Evolutionary conservation across 805 yeast species (phyloP).

Genomic region (Kuraishia ogatae): DNA sequence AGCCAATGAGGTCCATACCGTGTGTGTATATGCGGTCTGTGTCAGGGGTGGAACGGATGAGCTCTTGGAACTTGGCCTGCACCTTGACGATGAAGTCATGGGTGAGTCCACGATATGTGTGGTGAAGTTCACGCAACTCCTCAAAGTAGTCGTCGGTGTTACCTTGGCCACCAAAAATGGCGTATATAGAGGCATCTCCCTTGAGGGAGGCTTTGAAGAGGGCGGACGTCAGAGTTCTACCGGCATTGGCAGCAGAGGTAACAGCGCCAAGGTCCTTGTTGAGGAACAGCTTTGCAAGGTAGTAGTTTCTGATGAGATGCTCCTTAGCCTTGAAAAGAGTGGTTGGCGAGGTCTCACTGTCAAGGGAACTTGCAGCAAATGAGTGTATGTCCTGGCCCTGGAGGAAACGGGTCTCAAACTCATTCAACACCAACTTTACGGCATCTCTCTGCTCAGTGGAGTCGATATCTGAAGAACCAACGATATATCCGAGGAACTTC

Average conservation of each 20-base stretch:
- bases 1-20: conserved; percentile 79
- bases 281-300: conserved; percentile 27
- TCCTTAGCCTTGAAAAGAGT: conserved; percentile 61
- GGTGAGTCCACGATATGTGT: conserved; percentile 67
- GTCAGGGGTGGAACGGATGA: conserved; percentile 64
- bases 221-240: conserved; percentile 19
- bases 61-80: conserved; percentile 56
- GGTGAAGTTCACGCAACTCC: conserved; percentile 82
- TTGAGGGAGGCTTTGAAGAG: conserved; percentile 56
- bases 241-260: conserved; percentile 14
- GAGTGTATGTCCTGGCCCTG: conserved; percentile 79
- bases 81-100: conserved; percentile 62
- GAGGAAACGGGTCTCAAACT: conserved; percentile 77
- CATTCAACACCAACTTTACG: conserved; percentile 60
- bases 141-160: conserved; percentile 96
- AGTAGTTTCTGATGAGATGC: conserved; percentile 71
- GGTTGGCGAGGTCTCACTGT: conserved; percentile 52
- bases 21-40: conserved; percentile 87
- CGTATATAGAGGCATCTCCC: conserved; percentile 55
- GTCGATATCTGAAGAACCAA: conserved; percentile 12
- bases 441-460: conserved; percentile 39
- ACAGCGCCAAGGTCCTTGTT: conserved; percentile 16
- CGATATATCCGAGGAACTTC: conserved; percentile 70
- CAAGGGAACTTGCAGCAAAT: conserved; percentile 65
- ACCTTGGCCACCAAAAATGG: conserved; percentile 99